phyloP scores from a whole-genome alignment of 768 basidiomycete species.

The Lactarius vividus region DNA sequence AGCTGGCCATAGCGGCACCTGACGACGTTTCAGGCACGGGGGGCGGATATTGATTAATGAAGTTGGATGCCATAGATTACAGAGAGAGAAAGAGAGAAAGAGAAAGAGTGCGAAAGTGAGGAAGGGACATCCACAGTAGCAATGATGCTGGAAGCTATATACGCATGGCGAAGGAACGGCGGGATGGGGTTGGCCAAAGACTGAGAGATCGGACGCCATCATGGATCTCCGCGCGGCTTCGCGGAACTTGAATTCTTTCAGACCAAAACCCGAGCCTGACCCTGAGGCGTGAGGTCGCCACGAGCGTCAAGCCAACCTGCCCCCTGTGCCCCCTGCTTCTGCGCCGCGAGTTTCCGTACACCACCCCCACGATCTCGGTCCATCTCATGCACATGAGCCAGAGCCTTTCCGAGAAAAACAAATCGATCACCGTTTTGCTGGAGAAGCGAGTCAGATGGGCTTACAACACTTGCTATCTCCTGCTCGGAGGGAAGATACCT shows the following conservation, averaged over 20 bases:
- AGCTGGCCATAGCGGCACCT: constrained; percentile 24
- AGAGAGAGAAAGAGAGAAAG: constrained; percentile 11
- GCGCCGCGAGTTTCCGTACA: constrained; percentile 1
- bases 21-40: constrained; percentile 22
- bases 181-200: constrained; percentile 23
- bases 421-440: constrained; percentile 23
- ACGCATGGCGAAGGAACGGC: constrained; percentile 27
- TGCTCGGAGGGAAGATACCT: constrained; percentile 24
- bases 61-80: constrained; percentile 21
- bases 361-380: constrained; percentile 16
- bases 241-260: constrained; percentile 17
- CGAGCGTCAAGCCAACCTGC: background rate
- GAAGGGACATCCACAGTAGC: constrained; percentile 18
- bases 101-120: constrained; percentile 18
- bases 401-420: constrained; percentile 9
- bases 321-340: constrained; percentile 3
- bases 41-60: constrained; percentile 26
- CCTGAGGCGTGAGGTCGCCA: background rate
- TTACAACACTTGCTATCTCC: constrained; percentile 11
- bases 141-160: constrained; percentile 28
- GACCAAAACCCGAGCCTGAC: background rate
- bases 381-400: constrained; percentile 5
- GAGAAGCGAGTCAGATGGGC: constrained; percentile 22
- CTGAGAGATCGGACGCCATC: constrained; percentile 27
- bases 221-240: constrained; percentile 27